phyloP scores from a whole-genome alignment of 805 yeast genomes.

The Wickerhamiella brachini region DNA sequence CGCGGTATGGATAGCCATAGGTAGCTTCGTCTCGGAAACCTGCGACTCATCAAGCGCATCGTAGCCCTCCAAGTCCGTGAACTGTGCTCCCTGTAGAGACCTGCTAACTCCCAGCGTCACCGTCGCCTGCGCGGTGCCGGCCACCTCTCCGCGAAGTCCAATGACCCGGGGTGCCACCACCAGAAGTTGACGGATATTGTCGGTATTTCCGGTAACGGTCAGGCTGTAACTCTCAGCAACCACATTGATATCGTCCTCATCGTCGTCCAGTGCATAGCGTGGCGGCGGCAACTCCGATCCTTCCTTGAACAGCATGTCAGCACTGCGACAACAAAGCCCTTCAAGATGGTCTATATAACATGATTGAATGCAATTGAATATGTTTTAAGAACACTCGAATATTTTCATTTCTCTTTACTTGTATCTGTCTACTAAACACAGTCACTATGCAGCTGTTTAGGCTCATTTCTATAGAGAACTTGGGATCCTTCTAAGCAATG shows the following conservation, averaged over 20 bases:
- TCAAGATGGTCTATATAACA: no score
- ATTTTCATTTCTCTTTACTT: no score
- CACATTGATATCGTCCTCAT: constrained; percentile 19
- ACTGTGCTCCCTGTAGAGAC: neutral
- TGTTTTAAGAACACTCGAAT: no score
- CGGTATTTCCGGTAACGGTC: neutral
- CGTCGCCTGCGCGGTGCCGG: neutral
- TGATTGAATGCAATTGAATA: no score
- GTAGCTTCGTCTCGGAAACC: neutral
- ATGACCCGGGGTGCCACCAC: constrained; percentile 11
- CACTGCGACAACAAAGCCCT: neutral
- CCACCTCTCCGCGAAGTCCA: neutral
- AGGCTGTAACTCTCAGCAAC: neutral
- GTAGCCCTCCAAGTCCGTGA: constrained; percentile 1
- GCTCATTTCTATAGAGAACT: neutral
- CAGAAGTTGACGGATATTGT: constrained; percentile 4
- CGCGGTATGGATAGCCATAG: constrained; percentile 1
- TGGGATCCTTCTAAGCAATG: constrained; percentile 5
- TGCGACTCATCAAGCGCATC: constrained; percentile 2
- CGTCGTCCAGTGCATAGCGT: constrained; percentile 39
- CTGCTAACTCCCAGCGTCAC: neutral
- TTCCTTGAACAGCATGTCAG: constrained; percentile 16
- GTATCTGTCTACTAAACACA: no score
- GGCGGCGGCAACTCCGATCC: constrained; percentile 35
- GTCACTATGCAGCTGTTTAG: no score